Evolutionary conservation across 257 asterid species (phyloP).

Genomic region (Gentiana dahurica): DNA sequence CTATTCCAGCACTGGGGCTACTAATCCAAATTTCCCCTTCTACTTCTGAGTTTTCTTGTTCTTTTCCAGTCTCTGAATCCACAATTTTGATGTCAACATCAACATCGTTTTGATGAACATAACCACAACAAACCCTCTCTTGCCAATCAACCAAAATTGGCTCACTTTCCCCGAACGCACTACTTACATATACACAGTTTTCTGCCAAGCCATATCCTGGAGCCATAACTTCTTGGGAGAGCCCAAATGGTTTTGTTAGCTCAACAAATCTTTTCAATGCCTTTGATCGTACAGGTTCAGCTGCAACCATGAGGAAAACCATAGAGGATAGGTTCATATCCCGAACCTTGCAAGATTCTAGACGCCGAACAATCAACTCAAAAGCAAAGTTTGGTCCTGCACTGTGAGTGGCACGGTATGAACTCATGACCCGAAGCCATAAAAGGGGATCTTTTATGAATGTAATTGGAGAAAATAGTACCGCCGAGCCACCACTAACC

Average conservation of each 20-base stretch:
- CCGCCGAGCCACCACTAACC: conserved; percentile 59
- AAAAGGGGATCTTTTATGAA: conserved; percentile 49
- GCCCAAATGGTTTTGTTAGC: conserved; percentile 37
- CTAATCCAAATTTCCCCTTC: conserved; percentile 74
- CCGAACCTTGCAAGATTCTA: conserved; percentile 26
- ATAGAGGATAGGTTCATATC: conserved; percentile 41
- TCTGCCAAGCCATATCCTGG: conserved; percentile 80
- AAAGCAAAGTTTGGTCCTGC: conserved; percentile 65
- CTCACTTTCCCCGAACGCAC: conserved; percentile 54
- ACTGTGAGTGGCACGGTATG: conserved; percentile 52
- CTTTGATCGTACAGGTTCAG: conserved; percentile 48
- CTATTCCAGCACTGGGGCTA: conserved; percentile 51
- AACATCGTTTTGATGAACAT: conserved; percentile 14
- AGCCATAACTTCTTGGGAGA: conserved; percentile 43
- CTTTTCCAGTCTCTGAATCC: conserved; percentile 34
- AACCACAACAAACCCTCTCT: conserved; percentile 57
- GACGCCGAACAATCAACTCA: conserved; percentile 45
- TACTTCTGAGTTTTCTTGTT: conserved; percentile 23
- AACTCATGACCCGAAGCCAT: conserved; percentile 45
- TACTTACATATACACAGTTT: conserved; percentile 53
- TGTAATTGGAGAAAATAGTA: conserved; percentile 51
- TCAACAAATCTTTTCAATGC: conserved; percentile 46
- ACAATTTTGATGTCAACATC: conserved; percentile 45
- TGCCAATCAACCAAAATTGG: conserved; percentile 53
- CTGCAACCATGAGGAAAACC: conserved; percentile 62